These are phyloP conservation scores for Candida vartiovaarae DNA, from an alignment of 805 yeast genomes.

Conservation along the genomic window DNA sequence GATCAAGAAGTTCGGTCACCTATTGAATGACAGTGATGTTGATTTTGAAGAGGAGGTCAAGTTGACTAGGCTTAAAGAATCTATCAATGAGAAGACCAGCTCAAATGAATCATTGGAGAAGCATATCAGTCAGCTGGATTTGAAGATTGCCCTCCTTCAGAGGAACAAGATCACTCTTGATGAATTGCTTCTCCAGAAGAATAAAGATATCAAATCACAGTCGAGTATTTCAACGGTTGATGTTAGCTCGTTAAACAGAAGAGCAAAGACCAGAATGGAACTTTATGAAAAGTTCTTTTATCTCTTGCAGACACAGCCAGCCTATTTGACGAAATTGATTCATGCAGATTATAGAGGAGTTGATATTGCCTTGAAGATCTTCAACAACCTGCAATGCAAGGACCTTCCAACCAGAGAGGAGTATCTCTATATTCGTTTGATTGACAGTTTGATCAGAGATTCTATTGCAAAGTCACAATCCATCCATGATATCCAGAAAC, in stretches of 20 bases:
- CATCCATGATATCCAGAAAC: slow-evolving; percentile 19
- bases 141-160: slow-evolving; percentile 69
- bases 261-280: slow-evolving; percentile 46
- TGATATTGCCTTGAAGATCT: slow-evolving; percentile 22
- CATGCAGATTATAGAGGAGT: slow-evolving; percentile 26
- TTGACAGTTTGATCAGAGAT: slow-evolving; percentile 27
- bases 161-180: slow-evolving; percentile 75
- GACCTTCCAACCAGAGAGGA: slow-evolving; percentile 25
- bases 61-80: slow-evolving; percentile 59
- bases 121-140: slow-evolving; percentile 67
- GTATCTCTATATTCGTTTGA: slow-evolving; percentile 17
- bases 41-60: slow-evolving; percentile 73
- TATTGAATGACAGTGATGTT: slow-evolving; percentile 63
- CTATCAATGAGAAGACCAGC: slow-evolving; percentile 62
- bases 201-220: slow-evolving; percentile 14
- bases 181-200: slow-evolving; percentile 46
- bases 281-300: slow-evolving; percentile 74
- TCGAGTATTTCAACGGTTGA: slow-evolving; percentile 15
- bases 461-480: slow-evolving; percentile 28
- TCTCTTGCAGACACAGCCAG: slow-evolving; percentile 76
- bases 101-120: slow-evolving; percentile 66
- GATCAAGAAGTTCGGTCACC: slow-evolving; percentile 66
- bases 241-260: slow-evolving; percentile 23
- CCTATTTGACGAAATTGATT: slow-evolving; percentile 56
- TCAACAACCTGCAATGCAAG: slow-evolving; percentile 18